These are phyloP conservation scores for Fusarium armeniacum DNA, from an alignment of 2,329 filamentous ascomycete species.

Conservation along the genomic window DNA sequence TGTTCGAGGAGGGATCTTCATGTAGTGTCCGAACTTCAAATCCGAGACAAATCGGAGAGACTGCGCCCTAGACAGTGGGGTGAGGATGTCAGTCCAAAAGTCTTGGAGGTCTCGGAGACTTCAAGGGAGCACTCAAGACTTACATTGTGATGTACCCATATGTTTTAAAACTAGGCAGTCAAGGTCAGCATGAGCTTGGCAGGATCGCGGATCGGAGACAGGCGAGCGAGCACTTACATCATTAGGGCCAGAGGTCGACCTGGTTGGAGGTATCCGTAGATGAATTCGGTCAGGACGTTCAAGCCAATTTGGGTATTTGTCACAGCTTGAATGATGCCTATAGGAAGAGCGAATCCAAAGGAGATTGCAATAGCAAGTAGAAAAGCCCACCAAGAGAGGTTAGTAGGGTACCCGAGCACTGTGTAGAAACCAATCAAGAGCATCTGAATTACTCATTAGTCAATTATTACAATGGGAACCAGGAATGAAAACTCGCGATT, in stretches of 20 bases:
- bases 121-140: slow-evolving; percentile 14
- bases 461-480: slow-evolving; percentile 11
- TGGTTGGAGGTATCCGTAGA: slow-evolving; percentile 82
- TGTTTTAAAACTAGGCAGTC: slow-evolving; percentile 67
- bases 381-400: slow-evolving; percentile 80
- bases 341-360: slow-evolving; percentile 73
- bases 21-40: slow-evolving; percentile 80
- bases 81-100: slow-evolving; percentile 16
- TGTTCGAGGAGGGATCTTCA: slow-evolving; percentile 76
- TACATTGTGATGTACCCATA: slow-evolving; percentile 73
- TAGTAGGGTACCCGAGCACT: slow-evolving; percentile 73
- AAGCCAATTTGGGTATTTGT: slow-evolving; percentile 79
- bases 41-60: slow-evolving; percentile 75
- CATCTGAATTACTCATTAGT: slow-evolving; percentile 57
- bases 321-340: slow-evolving; percentile 77
- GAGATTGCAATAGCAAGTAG: slow-evolving; percentile 75
- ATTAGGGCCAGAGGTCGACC: slow-evolving; percentile 80
- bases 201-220: neutral
- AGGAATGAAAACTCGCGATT: slow-evolving; percentile 57
- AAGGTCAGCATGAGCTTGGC: neutral
- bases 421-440: slow-evolving; percentile 67
- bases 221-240: slow-evolving; percentile 64
- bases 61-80: slow-evolving; percentile 61
- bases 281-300: slow-evolving; percentile 81
- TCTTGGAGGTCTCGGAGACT: neutral